Base-by-base conservation (phyloP, 164 flowering plant genomes). In the Chimonanthus salicifolius region DNA sequence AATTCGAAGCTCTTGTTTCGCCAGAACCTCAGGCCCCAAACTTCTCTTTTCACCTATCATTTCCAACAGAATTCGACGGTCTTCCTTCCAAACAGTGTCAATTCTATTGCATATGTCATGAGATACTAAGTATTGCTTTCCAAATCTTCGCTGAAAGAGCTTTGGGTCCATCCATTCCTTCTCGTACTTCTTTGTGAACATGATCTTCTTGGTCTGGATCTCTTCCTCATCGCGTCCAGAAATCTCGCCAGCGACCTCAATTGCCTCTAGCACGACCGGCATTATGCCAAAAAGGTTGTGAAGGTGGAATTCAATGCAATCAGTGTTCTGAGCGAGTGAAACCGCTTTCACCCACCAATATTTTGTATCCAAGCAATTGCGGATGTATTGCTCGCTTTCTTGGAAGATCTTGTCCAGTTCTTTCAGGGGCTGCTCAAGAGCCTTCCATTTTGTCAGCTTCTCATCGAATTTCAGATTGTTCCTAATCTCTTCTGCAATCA, bases 371-470 rank as follows among this genome's bases (percentile, higher is more conserved):
- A 91, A 68, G 78, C 97, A 90, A 4, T 81, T 82, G 51, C 74
- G 77, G 3, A 94, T 77, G 68, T 92, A 94, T 1, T 77, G 33
- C 51, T 92, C 98, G 7, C 85, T 92, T 83, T 94, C 98, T 82
- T 81, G 85, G 77, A 88, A 88, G 3, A 89, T 78, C 76, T 86
- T 82, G 71, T 82, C 73, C 10, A 92, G 88, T 79, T 92, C 95
- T 75, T 72, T 90, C 45, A 94, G 76, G 1, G 98, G 98, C 44
- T 86, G 85, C 71, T 92, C 95, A 16, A 92, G 88, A n/a, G 82
- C 83, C 77, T 81, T 92, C 98, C 98, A 94, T 81, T 94, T 92
- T 0, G 82, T 85, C 74, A 82, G 80, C 82, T 83, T 89, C 77
- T 91, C 97, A 72, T 88, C 90, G 10, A 87, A 76, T 72, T 78